Base-by-base conservation (phyloP, 163 green algal species). In the Scenedesmus sp. region DNA sequence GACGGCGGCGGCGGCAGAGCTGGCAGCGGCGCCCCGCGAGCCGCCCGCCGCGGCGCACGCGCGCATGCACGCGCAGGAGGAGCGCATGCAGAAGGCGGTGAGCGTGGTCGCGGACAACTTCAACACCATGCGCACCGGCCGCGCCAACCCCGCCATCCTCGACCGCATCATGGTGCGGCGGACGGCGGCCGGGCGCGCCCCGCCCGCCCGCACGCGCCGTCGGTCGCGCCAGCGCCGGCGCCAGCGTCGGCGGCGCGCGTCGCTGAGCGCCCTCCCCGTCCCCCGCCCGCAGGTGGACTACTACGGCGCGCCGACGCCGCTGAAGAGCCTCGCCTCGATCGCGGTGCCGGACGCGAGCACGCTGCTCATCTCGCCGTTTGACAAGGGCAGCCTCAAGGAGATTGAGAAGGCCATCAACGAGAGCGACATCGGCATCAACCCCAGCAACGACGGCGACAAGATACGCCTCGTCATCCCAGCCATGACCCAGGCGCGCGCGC, bases 381-480 rank as follows among this genome's bases (percentile, higher is more conserved):
- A 98, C 89, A 93, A 91, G 79, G 44, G 34, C 20, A 69, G 75
- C 31, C 84, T 95, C 69, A 73, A 87, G 45, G 88, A 86, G 65
- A 98, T 99, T 33, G 95, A 99, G 81, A 91, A 89, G 70, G 96
- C 92, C 17, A 93, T 98, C 65, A 89, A 94, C 65, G 83, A 89
- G 56, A 91, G 84, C 1, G 96, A 99, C 85, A 73, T 99, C 10
- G 95, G 92, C 45, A 86, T 99, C 33, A 98, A 93, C 28, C 96
- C 96, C 57, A 95, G 83, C 83, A 99, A 97, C 84, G 96, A 99
- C 70, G 96, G 96, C 47, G 93, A 95, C 44, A 78, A 96, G n/a
- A 98, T 99, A 72, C 87, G 96, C 5, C 86, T 99, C 63, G 89
- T 88, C 70, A 87, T 99, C 36, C 96, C 96, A 5, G 86, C 91